Evolutionary conservation across 495 filamentous ascomycete genomes (phyloP).

Genomic region (Pyrenula aspistea): DNA sequence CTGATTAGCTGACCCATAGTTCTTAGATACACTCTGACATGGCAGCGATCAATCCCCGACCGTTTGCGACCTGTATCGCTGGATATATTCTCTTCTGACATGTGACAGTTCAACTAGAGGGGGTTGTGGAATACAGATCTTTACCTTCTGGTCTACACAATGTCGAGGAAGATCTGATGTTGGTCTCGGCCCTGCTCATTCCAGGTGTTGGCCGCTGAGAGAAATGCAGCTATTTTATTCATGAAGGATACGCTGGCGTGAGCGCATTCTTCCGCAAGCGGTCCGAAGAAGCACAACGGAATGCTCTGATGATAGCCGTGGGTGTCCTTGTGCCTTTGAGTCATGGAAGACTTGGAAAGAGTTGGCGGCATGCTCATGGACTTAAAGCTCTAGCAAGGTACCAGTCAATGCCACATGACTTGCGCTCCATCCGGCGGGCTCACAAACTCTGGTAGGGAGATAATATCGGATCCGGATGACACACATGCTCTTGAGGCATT

Average conservation of each 20-base stretch:
- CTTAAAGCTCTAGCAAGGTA: slow-evolving; percentile 66
- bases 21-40: not conserved
- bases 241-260: slow-evolving; percentile 73
- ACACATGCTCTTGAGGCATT: slow-evolving; percentile 59
- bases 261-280: slow-evolving; percentile 84
- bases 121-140: slow-evolving; percentile 87
- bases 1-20: not conserved
- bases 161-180: slow-evolving; percentile 77
- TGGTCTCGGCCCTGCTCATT: slow-evolving; percentile 14
- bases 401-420: slow-evolving; percentile 9
- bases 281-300: slow-evolving; percentile 65
- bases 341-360: slow-evolving; percentile 74
- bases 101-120: slow-evolving; percentile 62
- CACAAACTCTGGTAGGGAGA: slow-evolving; percentile 21
- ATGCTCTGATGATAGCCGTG: slow-evolving; percentile 86
- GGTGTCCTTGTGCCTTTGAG: slow-evolving; percentile 78
- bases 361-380: slow-evolving; percentile 74
- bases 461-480: slow-evolving; percentile 41
- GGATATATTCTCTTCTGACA: not conserved
- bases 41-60: slow-evolving; percentile 1
- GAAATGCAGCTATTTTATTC: slow-evolving; percentile 63
- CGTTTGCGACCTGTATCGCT: not conserved
- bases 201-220: not conserved
- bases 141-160: slow-evolving; percentile 88
- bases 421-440: not conserved